Base-by-base conservation (phyloP, 208 protist species). In the Hexamita inflata region DNA sequence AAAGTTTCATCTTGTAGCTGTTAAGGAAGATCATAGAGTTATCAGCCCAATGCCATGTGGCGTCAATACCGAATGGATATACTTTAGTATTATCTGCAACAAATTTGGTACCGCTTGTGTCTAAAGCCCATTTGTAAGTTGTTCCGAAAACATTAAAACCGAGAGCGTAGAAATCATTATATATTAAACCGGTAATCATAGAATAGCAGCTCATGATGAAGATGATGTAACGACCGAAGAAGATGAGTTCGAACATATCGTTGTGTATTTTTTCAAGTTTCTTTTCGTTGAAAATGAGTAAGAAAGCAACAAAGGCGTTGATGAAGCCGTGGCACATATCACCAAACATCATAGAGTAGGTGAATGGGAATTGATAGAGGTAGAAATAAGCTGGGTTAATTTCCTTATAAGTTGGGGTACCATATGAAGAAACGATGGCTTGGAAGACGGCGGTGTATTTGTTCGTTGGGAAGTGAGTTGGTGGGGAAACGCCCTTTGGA, bases 291-390 rank as follows among this genome's bases (percentile, higher is more conserved):
- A 74, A 24, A 40, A 84, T 45, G 24, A 85, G 29, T 15, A 82
- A 0, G 1, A 81, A 28, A 42, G 78, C 62, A 38, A 67, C 29
- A 26, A 84, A 24, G 7, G 77, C 41, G 2, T 84, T 41, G 24
- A 86, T 73, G 30, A 81, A 45, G 0, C 94, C 95, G 85, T 99
- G 96, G 45, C 93, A 94, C 45, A 97, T 84, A 82, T 99, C 96
- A 73, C 95, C 95, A 84, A 96, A 99, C 96, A 99, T 99, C 70
- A 99, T 88, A 67, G 90, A 94, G 81, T 98, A 99, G 2, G 99
- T 85, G 86, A 98, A 98, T 35, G 96, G 96, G 84, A 98, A 99
- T 45, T 92, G 97, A 53, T 97, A 88, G 0, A 82, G 32, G 49
- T 76, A 76, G 0, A 83, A 66, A 19, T 78, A 68, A 9, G 64